Evolutionary conservation across 1,284 basidiomycete genomes (phyloP), one percentile per base, ranked within the genome.

Genomic region (Ustilago curta): DNA sequence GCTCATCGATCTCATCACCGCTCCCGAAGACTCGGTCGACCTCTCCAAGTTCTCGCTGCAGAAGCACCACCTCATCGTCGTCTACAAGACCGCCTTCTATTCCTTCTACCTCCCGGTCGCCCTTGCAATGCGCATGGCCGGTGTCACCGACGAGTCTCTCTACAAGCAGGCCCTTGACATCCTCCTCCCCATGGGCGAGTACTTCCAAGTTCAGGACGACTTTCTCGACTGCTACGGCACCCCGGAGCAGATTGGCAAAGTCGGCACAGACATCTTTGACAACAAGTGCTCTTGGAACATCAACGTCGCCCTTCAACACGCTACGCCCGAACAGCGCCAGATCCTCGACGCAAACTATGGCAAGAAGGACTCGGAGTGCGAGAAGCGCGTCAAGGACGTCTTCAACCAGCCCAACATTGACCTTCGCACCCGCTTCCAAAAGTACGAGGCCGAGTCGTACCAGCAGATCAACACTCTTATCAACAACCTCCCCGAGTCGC

Each of bases 211-310:
- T 53, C 96, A 99, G 86, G 96, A 99, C 86, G 97, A 99, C 86
- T 98, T 92, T 87, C 90, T 99, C 77, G 96, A 99, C 87, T 97
- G 91, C 84, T 92, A 92, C 55, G 94, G 92, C 12, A 90, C 93
- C 2, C 93, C 94, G 0, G 94, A 95, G 87, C 89, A 93, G 78
- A 93, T 98, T 60, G 97, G 96, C 72, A 99, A 99, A 88, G 90
- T 98, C 75, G 97, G 96, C 32, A 98, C 96, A 21, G 97, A 99
- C 86, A 99, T 99, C 82, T 86, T 97, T 63, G 96, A 99, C 87
- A 98, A 98, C 90, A 99, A 99, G 87, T 99, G 97, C 87, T 93
- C 92, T 43, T 99, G 96, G 97, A 92, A 92, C 83, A 88, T 99
- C 86, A 98, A 97, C 87, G 91, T 91, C 19, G 96, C 95, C 32